Evolutionary conservation across 2,329 filamentous ascomycete genomes (phyloP), one percentile per base, ranked within the genome.

Genomic region (Metarhizium anisopliae): DNA sequence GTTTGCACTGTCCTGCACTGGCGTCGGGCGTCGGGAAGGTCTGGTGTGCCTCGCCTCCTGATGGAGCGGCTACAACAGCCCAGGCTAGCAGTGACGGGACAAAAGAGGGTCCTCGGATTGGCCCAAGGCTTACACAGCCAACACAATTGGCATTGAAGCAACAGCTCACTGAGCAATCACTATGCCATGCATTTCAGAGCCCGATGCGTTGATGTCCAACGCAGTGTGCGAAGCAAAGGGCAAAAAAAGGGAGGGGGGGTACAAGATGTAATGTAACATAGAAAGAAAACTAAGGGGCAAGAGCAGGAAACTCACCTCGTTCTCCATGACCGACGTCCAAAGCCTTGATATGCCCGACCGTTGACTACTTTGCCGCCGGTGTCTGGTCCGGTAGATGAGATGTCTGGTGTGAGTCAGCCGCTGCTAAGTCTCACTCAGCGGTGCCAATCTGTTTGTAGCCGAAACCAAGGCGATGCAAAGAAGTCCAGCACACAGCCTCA

Each of bases 251-350:
- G 20, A 20, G 42, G n/a, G 10, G 6, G 10, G 6, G 42, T 16
- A 45, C 2, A 35, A 25, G 25, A 14, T 43, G 43, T 4, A 25
- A 47, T 47, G 47, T 35, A 30, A 35, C 35, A 13, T 6, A 53
- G 29, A 43, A 14, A 18, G 4, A 3, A 38, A 49, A 42, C 6
- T 16, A 47, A 13, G n/a, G 32, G 11, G 40, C 2, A 45, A 30
- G 6, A 49, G 36, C 8, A 51, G 25, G 16, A 32, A 6, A 63
- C 61, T 59, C 43, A 59, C 61, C 53, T 58, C 56, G 55, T 58
- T 58, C 49, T 62, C 61, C 61, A 63, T 63, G 57, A 52, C 59
- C 56, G 59, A 55, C 47, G 40, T 42, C 32, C 45, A 8, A 16
- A 49, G 13, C 20, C 18, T 49, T 11, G 20, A 10, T 49, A 29